phyloP scores from a whole-genome alignment of 192 early-diverging fungal species.

The Phycomyces blakesleeanus region DNA sequence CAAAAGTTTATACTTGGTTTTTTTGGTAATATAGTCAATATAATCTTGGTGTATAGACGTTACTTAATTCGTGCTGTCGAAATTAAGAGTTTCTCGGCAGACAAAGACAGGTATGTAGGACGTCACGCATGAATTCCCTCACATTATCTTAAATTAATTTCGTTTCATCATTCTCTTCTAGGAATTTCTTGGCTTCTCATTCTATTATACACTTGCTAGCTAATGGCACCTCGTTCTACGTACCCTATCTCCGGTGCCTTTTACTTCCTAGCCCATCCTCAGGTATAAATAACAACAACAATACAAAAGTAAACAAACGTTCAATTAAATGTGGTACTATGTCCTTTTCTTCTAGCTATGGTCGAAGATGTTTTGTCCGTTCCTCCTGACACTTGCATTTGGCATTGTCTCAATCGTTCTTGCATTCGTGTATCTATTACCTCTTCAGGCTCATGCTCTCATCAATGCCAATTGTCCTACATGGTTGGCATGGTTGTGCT shows the following conservation, averaged over 20 bases:
- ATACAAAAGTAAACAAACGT: background rate
- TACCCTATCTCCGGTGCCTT: slow-evolving; percentile 34
- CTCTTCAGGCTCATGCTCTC: slow-evolving; percentile 57
- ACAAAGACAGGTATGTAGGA: too few relatives aligned
- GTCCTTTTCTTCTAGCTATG: slow-evolving; percentile 32
- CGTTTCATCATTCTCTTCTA: too few relatives aligned
- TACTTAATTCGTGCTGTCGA: too few relatives aligned
- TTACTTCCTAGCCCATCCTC: slow-evolving; percentile 43
- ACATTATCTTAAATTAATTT: too few relatives aligned
- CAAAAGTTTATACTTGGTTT: too few relatives aligned
- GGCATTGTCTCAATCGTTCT: slow-evolving; percentile 43
- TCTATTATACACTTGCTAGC: background rate
- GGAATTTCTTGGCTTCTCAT: background rate
- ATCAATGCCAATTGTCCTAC: slow-evolving; percentile 44
- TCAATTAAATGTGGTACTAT: background rate
- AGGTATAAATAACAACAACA: slow-evolving; percentile 21
- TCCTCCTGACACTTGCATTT: slow-evolving; percentile 46
- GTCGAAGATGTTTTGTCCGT: slow-evolving; percentile 48
- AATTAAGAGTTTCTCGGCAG: too few relatives aligned
- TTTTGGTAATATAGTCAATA: too few relatives aligned
- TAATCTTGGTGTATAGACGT: too few relatives aligned
- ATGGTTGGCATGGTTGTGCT: slow-evolving; percentile 59
- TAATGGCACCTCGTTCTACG: slow-evolving; percentile 17
- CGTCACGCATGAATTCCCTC: too few relatives aligned
- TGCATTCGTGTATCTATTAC: slow-evolving; percentile 52